Percentiles rank a stretch among this genome's conserved stretches.
These are phyloP conservation scores for Aspergillus unguis DNA, from an alignment of 2,329 filamentous ascomycete genomes.

Conservation along the genomic window DNA sequence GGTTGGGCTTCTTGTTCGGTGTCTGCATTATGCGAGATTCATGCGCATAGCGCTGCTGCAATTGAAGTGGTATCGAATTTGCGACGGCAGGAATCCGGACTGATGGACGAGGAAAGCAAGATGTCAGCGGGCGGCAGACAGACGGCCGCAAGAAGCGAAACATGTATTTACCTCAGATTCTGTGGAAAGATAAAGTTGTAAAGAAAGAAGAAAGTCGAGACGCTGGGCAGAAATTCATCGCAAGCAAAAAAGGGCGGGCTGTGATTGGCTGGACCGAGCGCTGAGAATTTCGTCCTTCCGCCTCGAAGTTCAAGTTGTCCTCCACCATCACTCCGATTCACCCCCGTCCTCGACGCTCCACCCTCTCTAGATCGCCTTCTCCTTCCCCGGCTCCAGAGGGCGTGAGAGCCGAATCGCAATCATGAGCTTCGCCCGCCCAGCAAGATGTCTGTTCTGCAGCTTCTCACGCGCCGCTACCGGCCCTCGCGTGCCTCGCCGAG, in stretches of 20 bases:
- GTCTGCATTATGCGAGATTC: conserved; percentile 27
- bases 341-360: conserved; percentile 6
- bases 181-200: conserved; percentile 1
- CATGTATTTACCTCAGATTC: conserved; percentile 1
- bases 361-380: conserved; percentile 4
- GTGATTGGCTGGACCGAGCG: conserved; percentile 22
- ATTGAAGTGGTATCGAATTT: conserved; percentile 1
- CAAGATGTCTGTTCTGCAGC: conserved; percentile 51
- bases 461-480: conserved; percentile 42
- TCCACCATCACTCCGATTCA: conserved; percentile 4
- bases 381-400: conserved; percentile 25
- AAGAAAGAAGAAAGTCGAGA: conserved; percentile 8
- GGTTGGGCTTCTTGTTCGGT: conserved; percentile 23
- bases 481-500: conserved; percentile 45
- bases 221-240: conserved; percentile 4
- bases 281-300: conserved; percentile 27
- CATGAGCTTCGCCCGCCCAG: conserved; percentile 51
- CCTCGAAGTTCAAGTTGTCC: conserved; percentile 5
- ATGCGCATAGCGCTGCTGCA: conserved; percentile 20
- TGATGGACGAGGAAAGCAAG: neutral
- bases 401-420: conserved; percentile 28
- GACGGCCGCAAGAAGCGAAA: conserved; percentile 1
- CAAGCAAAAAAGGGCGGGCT: conserved; percentile 19
- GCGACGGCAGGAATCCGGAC: conserved; percentile 1
- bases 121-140: neutral